Evolutionary conservation across 2,329 filamentous ascomycete genomes (phyloP).

Genomic region (Beauveria australis): DNA sequence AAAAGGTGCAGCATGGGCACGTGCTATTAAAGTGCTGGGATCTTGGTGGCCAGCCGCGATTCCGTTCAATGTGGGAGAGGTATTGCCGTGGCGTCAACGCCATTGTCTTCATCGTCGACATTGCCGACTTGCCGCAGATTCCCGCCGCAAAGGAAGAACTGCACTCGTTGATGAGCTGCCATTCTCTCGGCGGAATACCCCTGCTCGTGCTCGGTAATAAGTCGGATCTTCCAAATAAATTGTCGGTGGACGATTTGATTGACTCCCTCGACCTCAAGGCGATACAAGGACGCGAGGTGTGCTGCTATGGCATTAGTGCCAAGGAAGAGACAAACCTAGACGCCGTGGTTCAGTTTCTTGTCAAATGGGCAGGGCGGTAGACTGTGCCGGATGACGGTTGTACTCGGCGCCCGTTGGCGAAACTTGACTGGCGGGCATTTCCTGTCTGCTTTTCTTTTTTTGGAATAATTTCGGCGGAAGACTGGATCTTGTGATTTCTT

Average conservation of each 20-base stretch:
- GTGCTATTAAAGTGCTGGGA: conserved; percentile 99
- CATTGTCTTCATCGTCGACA: conserved; percentile 97
- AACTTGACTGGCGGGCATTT: background rate
- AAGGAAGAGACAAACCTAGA: conserved; percentile 99
- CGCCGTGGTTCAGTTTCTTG: conserved; percentile 91
- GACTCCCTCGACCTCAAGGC: conserved; percentile 83
- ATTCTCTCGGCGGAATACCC: conserved; percentile 79
- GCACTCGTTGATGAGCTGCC: conserved; percentile 78
- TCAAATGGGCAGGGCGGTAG: conserved; percentile 73
- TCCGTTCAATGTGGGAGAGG: conserved; percentile 98
- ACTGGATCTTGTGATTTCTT: conserved; percentile 1
- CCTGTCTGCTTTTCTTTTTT: background rate
- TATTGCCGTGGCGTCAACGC: conserved; percentile 97
- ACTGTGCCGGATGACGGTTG: background rate
- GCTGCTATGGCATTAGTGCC: conserved; percentile 96
- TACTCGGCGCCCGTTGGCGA: background rate
- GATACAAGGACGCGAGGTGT: conserved; percentile 87
- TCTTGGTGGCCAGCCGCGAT: conserved; percentile 90
- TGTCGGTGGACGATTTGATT: conserved; percentile 92
- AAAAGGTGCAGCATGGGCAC: conserved; percentile 94
- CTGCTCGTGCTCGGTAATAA: conserved; percentile 95
- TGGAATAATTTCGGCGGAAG: conserved; percentile 4
- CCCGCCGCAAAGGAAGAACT: conserved; percentile 87
- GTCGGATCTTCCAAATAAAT: conserved; percentile 83
- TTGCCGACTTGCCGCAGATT: conserved; percentile 73